phyloP scores from a whole-genome alignment of 1,284 basidiomycete genomes.

The Puccinia hordei region DNA sequence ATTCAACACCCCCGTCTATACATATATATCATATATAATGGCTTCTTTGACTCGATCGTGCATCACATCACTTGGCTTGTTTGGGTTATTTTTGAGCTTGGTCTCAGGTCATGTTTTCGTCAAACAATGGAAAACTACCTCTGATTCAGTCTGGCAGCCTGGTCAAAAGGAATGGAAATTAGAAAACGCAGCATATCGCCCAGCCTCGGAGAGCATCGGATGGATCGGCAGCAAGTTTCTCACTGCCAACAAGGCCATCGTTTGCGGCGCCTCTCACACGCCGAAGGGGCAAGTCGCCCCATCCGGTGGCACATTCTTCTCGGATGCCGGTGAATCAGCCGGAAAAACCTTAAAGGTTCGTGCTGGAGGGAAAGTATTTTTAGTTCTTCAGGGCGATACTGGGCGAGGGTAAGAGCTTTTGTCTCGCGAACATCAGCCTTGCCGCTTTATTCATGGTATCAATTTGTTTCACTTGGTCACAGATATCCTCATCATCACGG shows the following conservation, averaged over 20 bases:
- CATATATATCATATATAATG: too few species aligned
- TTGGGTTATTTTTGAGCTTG: not conserved
- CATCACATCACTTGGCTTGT: not conserved
- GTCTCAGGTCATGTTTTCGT: constrained; percentile 32
- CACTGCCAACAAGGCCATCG: constrained; percentile 33
- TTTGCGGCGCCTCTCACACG: constrained; percentile 40
- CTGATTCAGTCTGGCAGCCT: constrained; percentile 12
- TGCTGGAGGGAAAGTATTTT: constrained; percentile 38
- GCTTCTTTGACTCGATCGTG: not conserved
- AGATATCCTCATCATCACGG: constrained; percentile 49
- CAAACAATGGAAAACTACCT: constrained; percentile 36
- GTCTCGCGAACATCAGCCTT: not conserved
- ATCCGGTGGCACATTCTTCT: constrained; percentile 37
- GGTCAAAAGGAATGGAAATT: constrained; percentile 39
- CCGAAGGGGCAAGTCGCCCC: constrained; percentile 29
- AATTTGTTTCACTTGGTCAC: not conserved
- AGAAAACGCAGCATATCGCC: constrained; percentile 39
- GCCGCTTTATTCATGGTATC: not conserved
- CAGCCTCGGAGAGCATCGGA: constrained; percentile 37
- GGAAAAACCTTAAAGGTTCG: constrained; percentile 33
- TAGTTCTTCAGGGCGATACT: constrained; percentile 32
- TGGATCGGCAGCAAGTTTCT: constrained; percentile 48
- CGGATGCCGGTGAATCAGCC: constrained; percentile 25
- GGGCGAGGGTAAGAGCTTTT: constrained; percentile 40
- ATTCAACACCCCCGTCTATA: too few species aligned